phyloP scores from a whole-genome alignment of 495 filamentous ascomycete genomes.

The Penicillium odoratum region DNA sequence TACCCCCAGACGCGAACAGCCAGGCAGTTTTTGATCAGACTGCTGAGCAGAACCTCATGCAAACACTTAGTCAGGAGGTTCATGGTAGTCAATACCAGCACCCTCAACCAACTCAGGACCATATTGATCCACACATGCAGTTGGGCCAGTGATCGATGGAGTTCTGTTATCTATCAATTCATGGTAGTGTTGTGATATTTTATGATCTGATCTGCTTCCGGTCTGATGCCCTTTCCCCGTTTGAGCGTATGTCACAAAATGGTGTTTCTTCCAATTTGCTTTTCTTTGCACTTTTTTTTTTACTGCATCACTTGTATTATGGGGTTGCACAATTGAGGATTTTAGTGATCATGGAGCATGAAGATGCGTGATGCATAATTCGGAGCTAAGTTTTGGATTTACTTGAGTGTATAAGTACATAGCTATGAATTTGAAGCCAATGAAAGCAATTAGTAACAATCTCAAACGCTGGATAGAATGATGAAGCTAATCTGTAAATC shows the following conservation, averaged over 20 bases:
- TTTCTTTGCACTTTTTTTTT: not conserved
- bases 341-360: not conserved
- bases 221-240: not conserved
- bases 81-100: slow-evolving; percentile 45
- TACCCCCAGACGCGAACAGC: slow-evolving; percentile 38
- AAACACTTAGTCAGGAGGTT: slow-evolving; percentile 50
- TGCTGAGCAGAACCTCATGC: slow-evolving; percentile 51
- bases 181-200: not conserved
- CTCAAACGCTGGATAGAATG: not conserved
- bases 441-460: too few relatives aligned
- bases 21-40: slow-evolving; percentile 44
- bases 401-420: not conserved
- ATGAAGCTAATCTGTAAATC: not conserved
- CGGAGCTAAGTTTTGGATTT: not conserved
- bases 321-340: not conserved
- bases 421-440: not conserved
- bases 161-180: not conserved
- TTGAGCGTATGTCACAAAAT: not conserved
- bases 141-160: slow-evolving; percentile 34
- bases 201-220: not conserved
- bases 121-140: slow-evolving; percentile 41
- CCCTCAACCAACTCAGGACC: slow-evolving; percentile 31
- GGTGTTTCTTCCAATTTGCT: not conserved
- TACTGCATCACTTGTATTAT: slow-evolving; percentile 2
- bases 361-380: not conserved